Evolutionary conservation across 345 rosid species (phyloP).

Genomic region (Eucalyptus fibrosa): DNA sequence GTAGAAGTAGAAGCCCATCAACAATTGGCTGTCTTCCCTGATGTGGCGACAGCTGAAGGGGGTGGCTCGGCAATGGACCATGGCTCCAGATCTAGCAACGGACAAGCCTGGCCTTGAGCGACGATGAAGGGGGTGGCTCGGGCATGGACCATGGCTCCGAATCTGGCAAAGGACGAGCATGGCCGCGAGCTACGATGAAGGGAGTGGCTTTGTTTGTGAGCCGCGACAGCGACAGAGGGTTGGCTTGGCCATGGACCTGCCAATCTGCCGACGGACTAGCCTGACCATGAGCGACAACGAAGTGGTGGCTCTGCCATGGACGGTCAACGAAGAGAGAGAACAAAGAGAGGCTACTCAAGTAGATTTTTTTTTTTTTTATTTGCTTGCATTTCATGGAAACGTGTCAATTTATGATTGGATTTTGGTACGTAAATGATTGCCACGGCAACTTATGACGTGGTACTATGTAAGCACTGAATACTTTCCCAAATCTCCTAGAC

Average conservation of each 20-base stretch:
- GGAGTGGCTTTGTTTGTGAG: background rate
- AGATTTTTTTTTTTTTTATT: background rate
- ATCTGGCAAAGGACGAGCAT: background rate
- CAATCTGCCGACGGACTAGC: background rate
- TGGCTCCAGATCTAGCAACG: background rate
- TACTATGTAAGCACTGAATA: background rate
- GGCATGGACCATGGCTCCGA: background rate
- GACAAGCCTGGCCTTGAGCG: background rate
- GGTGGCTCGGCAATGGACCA: background rate
- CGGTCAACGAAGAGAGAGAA: background rate
- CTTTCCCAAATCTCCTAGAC: background rate
- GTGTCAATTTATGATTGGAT: background rate
- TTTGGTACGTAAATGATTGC: background rate
- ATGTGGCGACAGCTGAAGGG: background rate
- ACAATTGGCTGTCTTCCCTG: background rate
- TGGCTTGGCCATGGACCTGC: background rate
- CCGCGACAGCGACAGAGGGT: background rate
- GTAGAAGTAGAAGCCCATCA: background rate
- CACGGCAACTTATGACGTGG: background rate
- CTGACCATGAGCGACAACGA: background rate
- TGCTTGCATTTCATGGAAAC: background rate
- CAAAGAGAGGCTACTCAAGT: background rate
- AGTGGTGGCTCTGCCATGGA: background rate
- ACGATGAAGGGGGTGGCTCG: background rate
- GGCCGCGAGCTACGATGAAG: background rate